Base-by-base conservation (phyloP, 2,329 filamentous ascomycete species). In the Fusarium anguioides region DNA sequence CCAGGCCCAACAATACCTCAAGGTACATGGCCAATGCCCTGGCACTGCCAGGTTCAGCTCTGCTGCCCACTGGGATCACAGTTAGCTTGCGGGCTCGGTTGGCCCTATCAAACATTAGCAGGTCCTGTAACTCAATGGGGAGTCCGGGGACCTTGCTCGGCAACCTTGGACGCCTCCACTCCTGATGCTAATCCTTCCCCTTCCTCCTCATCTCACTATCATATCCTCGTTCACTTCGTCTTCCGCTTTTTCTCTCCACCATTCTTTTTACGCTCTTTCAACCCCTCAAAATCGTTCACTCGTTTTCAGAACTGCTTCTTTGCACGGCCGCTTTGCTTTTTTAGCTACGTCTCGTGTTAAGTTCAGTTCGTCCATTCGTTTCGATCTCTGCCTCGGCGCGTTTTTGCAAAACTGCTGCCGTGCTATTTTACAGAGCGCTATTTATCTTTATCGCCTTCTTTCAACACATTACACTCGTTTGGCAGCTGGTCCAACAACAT, bases 341-440 rank as follows among this genome's bases (percentile, higher is more conserved):
- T 41, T 59, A 27, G 58, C 41, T 51, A 64, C 64, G 44, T 66
- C 54, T 58, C 53, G 60, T 69, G 69, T 60, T 44, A 49, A 60
- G 62, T 63, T 64, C 70, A 58, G 68, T 72, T 74, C 62, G 72
- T 74, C 72, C 72, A 68, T 74, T 74, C 72, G 53, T 74, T 74
- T 72, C 53, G 47, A 42, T 41, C 50, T 47, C 47, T 55, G 58
- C 60, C 57, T 31, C 50, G 67, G 67, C 58, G 71, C 59, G 66
- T 66, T 69, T 69, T 71, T 71, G 65, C 46, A 71, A 70, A 51
- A 64, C 64, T 59, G 65, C 54, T 60, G 54, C 54, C 23, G 33
- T 68, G 60, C 41, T 59, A 23, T 49, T 53, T 44, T 26, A 57
- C 26, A 48, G 15, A 56, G 46, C 45, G 41, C 66, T 44, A 48